These are phyloP conservation scores for Phaeosphaeria sp. DNA, from an alignment of 2,329 filamentous ascomycete genomes.

Conservation along the genomic window DNA sequence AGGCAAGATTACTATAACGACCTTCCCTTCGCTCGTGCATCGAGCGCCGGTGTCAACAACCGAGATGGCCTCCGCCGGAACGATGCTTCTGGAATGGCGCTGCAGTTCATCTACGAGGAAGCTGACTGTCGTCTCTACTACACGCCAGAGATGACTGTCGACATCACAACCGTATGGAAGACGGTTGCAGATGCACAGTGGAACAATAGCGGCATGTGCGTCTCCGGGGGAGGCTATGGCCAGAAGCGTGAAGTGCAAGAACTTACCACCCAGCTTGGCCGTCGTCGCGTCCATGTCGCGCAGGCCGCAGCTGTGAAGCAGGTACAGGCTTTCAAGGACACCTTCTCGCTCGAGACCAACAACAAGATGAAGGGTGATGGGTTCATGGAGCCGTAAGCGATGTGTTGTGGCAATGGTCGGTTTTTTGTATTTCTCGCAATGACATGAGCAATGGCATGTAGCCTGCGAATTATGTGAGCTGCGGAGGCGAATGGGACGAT, in stretches of 20 bases:
- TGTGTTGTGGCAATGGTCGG: not conserved
- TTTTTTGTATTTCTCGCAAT: not conserved
- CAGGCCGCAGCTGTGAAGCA: slow-evolving; percentile 25
- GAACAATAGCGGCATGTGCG: slow-evolving; percentile 40
- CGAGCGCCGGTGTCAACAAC: slow-evolving; percentile 34
- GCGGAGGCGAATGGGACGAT: not conserved
- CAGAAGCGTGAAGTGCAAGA: slow-evolving; percentile 25
- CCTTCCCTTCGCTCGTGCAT: slow-evolving; percentile 31
- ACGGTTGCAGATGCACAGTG: slow-evolving; percentile 48
- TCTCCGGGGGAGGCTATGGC: slow-evolving; percentile 28
- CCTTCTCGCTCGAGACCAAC: slow-evolving; percentile 38
- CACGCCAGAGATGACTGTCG: slow-evolving; percentile 51
- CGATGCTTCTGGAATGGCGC: slow-evolving; percentile 40
- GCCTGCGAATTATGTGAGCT: not conserved
- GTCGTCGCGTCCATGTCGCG: slow-evolving; percentile 21
- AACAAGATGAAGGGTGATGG: slow-evolving; percentile 37
- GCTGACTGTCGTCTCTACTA: slow-evolving; percentile 51
- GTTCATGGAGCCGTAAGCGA: slow-evolving; percentile 43
- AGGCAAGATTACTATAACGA: slow-evolving; percentile 32
- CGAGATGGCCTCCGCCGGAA: slow-evolving; percentile 43
- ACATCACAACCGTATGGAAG: slow-evolving; percentile 47
- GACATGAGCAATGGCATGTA: not conserved
- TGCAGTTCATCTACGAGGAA: slow-evolving; percentile 50
- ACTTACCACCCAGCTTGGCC: slow-evolving; percentile 34
- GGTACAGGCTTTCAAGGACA: slow-evolving; percentile 34